Evolutionary conservation across 2,329 filamentous ascomycete genomes (phyloP), one percentile per base, ranked within the genome.

Genomic region (Capronia coronata): DNA sequence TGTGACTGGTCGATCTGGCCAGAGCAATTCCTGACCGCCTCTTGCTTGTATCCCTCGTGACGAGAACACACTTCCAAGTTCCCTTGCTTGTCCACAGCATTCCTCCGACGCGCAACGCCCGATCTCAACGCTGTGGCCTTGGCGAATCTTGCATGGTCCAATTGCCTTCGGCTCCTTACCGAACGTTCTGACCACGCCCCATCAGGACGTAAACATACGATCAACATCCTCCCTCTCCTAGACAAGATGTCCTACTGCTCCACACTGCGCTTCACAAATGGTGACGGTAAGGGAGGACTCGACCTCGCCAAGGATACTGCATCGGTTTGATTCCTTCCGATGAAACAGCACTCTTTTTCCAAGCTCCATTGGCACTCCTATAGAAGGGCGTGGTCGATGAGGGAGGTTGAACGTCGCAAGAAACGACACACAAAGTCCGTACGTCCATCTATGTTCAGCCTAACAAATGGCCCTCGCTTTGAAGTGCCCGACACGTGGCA

Each of bases 1-100:
- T 49, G 22, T 56, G 54, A 56, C 54, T 51, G 43, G 54, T 56
- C 54, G 49, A 44, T 18, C 37, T 42, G 18, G 18, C 16, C 14
- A 21, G 23, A 29, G 27, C 9, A n/a, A 16, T 43, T 41, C 16
- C 43, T 51, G 54, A 56, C 54, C 54, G 54, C 54, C 47, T 43
- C 46, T n/a, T 23, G 9, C 6, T 43, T 39, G 19, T 21, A 37
- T 37, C 35, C 34, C 22, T 25, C 38, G 19, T 41, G 19, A 23
- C 38, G 22, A 41, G 19, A 38, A 7, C 27, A 30, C 21, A 16
- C 13, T 14, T 38, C 8, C 8, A 7, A 29, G 21, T 11, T 22
- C 38, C 45, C 14, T n/a, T 27, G 23, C 37, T 18, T 16, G 13
- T n/a, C n/a, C n/a, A n/a, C 23, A 16, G 2, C 11, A 22, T 19